Base-by-base conservation (phyloP, 257 asterid genomes). In the Asclepias syriaca region DNA sequence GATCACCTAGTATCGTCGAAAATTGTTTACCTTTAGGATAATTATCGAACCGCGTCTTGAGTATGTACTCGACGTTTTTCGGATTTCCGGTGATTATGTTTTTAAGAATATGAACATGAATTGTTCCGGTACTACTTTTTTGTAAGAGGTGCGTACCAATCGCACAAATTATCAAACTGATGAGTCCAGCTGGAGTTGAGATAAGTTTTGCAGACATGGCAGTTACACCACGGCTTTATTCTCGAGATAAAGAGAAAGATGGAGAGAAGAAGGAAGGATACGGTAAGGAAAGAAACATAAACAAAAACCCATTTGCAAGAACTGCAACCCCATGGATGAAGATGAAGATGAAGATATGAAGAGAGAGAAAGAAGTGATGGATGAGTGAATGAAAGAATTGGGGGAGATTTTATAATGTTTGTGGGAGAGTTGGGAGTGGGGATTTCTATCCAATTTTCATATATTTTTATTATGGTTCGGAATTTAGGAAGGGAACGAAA, bases 131-230 rank as follows among this genome's bases (percentile, higher is more conserved):
- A 0, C 91, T 79, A 3, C 91, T 86, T 5, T 82, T 78, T 0
- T 83, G 76, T 0, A 93, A 86, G 2, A 93, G 91, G 74, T 88
- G 97, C 46, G 77, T 92, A 90, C 98, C 98, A 92, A 58, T 92
- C 98, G 74, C 94, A 83, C 0, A 90, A 83, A 81, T 87, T 92
- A 77, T 81, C 73, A 81, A 75, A 86, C 75, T 84, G 75, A 3
- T 53, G 8, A 4, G 87, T 6, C 98, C 98, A 92, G 46, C 78
- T 76, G 0, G 92, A 83, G 37, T 81, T 84, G 32, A 85, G 74
- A 51, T 82, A 90, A 12, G 75, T 74, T 29, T 77, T 88, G 73
- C 96, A 90, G 11, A 81, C 77, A n/a, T 85, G 85, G 69, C 96
- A 92, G 72, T 71, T 69, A 68, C 98, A 92, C 65, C 75, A 73